Percentiles rank a stretch among this genome's conserved stretches.
Conservation (phyloP, 1,284 basidiomycete species). For the Apiotrichum gracile region DNA sequence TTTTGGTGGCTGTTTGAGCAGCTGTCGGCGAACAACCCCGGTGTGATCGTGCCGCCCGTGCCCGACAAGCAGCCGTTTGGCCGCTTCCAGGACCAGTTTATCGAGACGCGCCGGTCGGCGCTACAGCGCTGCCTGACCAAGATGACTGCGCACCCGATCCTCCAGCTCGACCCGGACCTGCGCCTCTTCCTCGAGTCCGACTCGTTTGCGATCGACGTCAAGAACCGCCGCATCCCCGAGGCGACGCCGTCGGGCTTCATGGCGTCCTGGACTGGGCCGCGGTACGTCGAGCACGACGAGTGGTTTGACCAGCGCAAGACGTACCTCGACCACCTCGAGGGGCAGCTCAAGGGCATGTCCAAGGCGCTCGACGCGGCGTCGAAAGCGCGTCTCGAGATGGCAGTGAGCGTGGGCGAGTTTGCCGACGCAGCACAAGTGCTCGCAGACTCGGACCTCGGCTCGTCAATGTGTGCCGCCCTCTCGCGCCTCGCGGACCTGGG, state of each 20-base stretch:
- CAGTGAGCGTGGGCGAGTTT: constrained; percentile 64
- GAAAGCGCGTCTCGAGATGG: constrained; percentile 70
- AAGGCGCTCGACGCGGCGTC: constrained; percentile 77
- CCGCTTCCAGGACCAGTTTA: constrained; percentile 81
- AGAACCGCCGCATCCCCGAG: constrained; percentile 32
- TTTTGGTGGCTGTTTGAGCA: constrained; percentile 96
- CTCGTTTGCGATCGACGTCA: constrained; percentile 70
- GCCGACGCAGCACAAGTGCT: constrained; percentile 61
- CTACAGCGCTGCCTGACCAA: constrained; percentile 87
- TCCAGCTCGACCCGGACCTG: constrained; percentile 76
- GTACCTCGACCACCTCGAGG: constrained; percentile 84
- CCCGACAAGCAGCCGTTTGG: constrained; percentile 91
- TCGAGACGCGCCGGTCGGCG: constrained; percentile 71
- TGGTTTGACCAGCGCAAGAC: constrained; percentile 88
- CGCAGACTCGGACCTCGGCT: constrained; percentile 67
- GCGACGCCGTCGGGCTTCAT: constrained; percentile 55
- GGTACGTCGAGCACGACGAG: constrained; percentile 91
- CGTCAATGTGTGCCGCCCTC: constrained; percentile 63
- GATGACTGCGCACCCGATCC: constrained; percentile 77
- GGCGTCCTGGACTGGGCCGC: constrained; percentile 70
- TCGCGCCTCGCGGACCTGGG: constrained; percentile 67
- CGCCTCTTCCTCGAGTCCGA: constrained; percentile 83
- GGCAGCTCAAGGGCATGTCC: constrained; percentile 75
- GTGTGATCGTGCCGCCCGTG: constrained; percentile 91
- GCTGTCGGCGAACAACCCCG: constrained; percentile 85